phyloP scores from a whole-genome alignment of 495 filamentous ascomycete genomes.

The Penicillium ochrochloron region DNA sequence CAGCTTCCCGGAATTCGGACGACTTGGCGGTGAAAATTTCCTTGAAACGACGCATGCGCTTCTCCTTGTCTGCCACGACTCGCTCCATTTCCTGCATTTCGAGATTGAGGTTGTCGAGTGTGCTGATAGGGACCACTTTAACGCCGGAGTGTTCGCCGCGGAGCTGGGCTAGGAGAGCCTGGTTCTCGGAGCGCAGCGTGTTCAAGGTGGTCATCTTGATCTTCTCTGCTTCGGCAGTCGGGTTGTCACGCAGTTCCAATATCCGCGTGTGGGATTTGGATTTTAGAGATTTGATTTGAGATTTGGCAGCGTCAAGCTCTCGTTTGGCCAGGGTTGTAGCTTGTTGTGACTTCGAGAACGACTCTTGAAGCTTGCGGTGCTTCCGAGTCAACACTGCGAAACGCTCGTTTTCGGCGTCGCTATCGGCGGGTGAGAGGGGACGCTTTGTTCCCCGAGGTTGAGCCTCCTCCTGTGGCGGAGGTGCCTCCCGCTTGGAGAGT shows the following conservation, averaged over 20 bases:
- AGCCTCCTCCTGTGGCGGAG: slow-evolving; percentile 38
- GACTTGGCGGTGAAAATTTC: slow-evolving; percentile 89
- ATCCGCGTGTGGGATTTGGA: slow-evolving; percentile 79
- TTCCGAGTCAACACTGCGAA: slow-evolving; percentile 83
- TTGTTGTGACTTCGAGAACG: slow-evolving; percentile 67
- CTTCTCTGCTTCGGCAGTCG: slow-evolving; percentile 79
- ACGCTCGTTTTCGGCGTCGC: slow-evolving; percentile 72
- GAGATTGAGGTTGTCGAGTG: slow-evolving; percentile 71
- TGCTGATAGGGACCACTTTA: slow-evolving; percentile 72
- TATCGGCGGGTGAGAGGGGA: slow-evolving; percentile 63
- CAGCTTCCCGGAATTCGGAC: slow-evolving; percentile 90
- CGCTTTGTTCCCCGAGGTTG: slow-evolving; percentile 46
- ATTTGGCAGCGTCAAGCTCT: slow-evolving; percentile 71
- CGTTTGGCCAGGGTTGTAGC: slow-evolving; percentile 67
- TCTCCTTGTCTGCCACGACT: slow-evolving; percentile 81
- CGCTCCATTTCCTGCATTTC: slow-evolving; percentile 73
- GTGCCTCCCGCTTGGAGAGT: slow-evolving; percentile 62
- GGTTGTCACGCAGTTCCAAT: slow-evolving; percentile 86
- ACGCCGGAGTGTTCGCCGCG: slow-evolving; percentile 49
- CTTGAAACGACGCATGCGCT: slow-evolving; percentile 80
- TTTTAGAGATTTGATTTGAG: slow-evolving; percentile 73
- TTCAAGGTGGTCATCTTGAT: slow-evolving; percentile 79
- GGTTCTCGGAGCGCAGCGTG: slow-evolving; percentile 81
- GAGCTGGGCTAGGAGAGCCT: slow-evolving; percentile 78
- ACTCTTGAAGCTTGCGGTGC: slow-evolving; percentile 82